Evolutionary conservation across 768 basidiomycete species (phyloP), one percentile per base, ranked within the genome.

Genomic region (Arthromyces matolae): DNA sequence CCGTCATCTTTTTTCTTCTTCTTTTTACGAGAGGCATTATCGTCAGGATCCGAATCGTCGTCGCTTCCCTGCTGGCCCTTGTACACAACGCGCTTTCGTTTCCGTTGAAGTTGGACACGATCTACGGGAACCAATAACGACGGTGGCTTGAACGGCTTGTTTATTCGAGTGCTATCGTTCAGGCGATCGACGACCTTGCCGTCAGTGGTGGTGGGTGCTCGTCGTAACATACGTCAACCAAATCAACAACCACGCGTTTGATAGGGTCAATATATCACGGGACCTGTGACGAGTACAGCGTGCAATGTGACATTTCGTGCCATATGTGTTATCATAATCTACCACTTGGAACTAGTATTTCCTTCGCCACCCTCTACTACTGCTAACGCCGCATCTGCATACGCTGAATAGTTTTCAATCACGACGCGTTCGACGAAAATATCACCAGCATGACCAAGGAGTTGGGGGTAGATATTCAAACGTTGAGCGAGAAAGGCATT

Each of bases 21-120:
- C 66, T 80, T 86, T 68, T 78, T 83, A 49, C 69, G 71, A 22
- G 63, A 60, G 23, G 63, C 65, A 28, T 82, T 80, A 23, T 73
- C 69, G 50, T 88, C 84, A 0, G 73, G 71, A 50, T 80, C 81
- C 18, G 79, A 77, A 40, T 72, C 81, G 40, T 81, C 79, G 10
- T 52, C 54, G 13, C 25, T 33, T 5, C 59, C 72, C 35, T 75
- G 80, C 52, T 80, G 73, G 4, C 79, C 89, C 57, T 87, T 89
- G 74, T 95, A 95, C 0, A 86, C 90, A 19, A 93, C 83, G 22
- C 89, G 83, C 60, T 91, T 94, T 41, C 93, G 81, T 64, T 95
- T 96, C 20, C 93, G 78, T 54, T 75, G 75, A 0, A 83, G 85
- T 55, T 86, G 84, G 5, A 70, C 66, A 28, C 80, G 80, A 36